Evolutionary conservation across 2,329 filamentous ascomycete species (phyloP).

Genomic region (Colletotrichum siamense): DNA sequence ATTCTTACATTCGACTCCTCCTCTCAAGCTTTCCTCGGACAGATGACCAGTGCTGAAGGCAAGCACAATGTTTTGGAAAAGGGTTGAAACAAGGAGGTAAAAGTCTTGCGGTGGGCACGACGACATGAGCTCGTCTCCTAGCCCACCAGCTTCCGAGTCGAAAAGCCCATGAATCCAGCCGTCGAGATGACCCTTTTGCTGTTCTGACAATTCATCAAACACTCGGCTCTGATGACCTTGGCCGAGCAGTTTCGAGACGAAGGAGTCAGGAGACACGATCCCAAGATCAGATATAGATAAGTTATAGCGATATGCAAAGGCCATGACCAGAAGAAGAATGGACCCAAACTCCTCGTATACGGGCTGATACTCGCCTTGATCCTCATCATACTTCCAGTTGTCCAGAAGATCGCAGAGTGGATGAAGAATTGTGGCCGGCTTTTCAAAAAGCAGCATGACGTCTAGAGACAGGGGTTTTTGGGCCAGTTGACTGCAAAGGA

Average conservation of each 20-base stretch:
- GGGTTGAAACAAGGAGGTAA: constrained; percentile 76
- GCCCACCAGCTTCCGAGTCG: constrained; percentile 73
- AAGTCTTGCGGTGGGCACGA: constrained; percentile 85
- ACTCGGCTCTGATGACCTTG: constrained; percentile 62
- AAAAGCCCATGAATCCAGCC: constrained; percentile 83
- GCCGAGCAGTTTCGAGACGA: constrained; percentile 70
- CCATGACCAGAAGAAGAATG: constrained; percentile 74
- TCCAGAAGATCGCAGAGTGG: constrained; percentile 80
- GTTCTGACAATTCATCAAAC: constrained; percentile 64
- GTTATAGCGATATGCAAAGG: constrained; percentile 78
- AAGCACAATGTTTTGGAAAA: constrained; percentile 78
- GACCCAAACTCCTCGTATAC: constrained; percentile 87
- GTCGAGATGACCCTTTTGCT: constrained; percentile 70
- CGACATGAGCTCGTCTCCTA: constrained; percentile 82
- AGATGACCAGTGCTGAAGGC: constrained; percentile 71
- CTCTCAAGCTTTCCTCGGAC: constrained; percentile 72
- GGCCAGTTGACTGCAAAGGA: constrained; percentile 74
- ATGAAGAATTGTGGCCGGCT: constrained; percentile 70
- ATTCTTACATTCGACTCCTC: constrained; percentile 75
- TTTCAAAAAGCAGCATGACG: constrained; percentile 77
- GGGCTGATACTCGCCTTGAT: constrained; percentile 83
- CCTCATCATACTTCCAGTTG: constrained; percentile 81
- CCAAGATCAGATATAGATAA: constrained; percentile 71
- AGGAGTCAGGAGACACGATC: constrained; percentile 63
- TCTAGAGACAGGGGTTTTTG: constrained; percentile 76